phyloP scores from a whole-genome alignment of 768 basidiomycete genomes.

The Amanita thiersii region DNA sequence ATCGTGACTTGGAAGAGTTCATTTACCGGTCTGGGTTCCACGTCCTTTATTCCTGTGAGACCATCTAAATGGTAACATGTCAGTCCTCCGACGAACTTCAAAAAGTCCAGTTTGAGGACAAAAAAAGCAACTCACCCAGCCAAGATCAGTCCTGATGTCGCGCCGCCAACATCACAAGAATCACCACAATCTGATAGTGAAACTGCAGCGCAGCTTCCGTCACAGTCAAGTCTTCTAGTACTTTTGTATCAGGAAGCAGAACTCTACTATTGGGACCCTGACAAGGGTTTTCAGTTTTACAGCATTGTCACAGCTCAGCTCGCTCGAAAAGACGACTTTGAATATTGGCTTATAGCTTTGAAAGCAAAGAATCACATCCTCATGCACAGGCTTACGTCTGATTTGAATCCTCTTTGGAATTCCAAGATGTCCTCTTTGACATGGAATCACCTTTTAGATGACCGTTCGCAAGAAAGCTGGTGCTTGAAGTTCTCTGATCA shows the following conservation, averaged over 20 bases:
- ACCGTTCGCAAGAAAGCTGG: constrained; percentile 65
- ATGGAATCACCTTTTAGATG: constrained; percentile 71
- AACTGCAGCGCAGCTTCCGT: constrained; percentile 1
- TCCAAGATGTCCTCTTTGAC: constrained; percentile 64
- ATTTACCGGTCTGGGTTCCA: constrained; percentile 60
- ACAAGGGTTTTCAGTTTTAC: constrained; percentile 42
- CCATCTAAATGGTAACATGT: neutral
- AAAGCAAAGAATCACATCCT: constrained; percentile 41
- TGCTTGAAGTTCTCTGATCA: constrained; percentile 58
- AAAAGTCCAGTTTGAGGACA: constrained; percentile 16
- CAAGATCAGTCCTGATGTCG: constrained; percentile 12
- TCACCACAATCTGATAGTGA: neutral
- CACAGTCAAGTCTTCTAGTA: constrained; percentile 5
- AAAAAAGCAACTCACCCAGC: neutral
- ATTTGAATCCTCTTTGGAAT: constrained; percentile 70
- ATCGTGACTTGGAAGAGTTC: constrained; percentile 70
- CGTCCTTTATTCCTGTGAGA: neutral
- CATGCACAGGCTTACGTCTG: constrained; percentile 52
- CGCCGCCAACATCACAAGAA: constrained; percentile 6
- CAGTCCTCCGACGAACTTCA: constrained; percentile 27
- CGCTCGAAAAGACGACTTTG: constrained; percentile 37
- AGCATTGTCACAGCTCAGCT: constrained; percentile 50
- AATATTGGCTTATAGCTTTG: constrained; percentile 53
- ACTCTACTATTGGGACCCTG: constrained; percentile 58
- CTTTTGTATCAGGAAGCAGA: constrained; percentile 38